phyloP scores from a whole-genome alignment of 2,329 filamentous ascomycete genomes.

The Metarhizium humberi region DNA sequence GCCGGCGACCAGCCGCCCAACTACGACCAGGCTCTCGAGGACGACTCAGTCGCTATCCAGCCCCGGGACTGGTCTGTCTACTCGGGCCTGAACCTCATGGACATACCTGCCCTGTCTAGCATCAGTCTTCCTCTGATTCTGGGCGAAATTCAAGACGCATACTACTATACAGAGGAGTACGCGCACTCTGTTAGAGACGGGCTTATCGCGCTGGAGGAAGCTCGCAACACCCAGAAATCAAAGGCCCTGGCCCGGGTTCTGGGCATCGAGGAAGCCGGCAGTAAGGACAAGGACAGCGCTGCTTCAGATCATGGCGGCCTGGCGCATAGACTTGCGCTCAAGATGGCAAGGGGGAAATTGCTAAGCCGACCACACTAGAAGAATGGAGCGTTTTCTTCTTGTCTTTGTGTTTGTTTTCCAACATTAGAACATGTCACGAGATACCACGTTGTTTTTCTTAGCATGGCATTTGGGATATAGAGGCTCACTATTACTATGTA shows the following conservation, averaged over 20 bases:
- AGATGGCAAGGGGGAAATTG: not conserved
- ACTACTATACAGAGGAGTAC: slow-evolving; percentile 9
- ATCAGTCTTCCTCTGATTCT: slow-evolving; percentile 10
- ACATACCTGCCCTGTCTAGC: slow-evolving; percentile 8
- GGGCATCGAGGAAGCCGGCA: not conserved
- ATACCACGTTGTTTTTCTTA: too few relatives aligned
- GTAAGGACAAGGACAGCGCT: not conserved
- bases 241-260: slow-evolving; percentile 5
- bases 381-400: not conserved
- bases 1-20: slow-evolving; percentile 6
- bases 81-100: slow-evolving; percentile 8
- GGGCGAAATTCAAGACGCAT: slow-evolving; percentile 8
- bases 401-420: not conserved
- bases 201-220: slow-evolving; percentile 5
- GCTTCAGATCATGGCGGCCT: not conserved
- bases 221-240: not conserved
- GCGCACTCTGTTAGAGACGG: slow-evolving; percentile 2
- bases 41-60: slow-evolving; percentile 13
- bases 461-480: too few relatives aligned
- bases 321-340: slow-evolving; percentile 1
- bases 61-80: slow-evolving; percentile 9
- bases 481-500: too few relatives aligned
- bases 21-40: slow-evolving; percentile 14
- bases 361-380: not conserved
- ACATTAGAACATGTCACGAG: too few relatives aligned